Evolutionary conservation across 163 green algal genomes (phyloP).

Genomic region (Volvox carteri): DNA sequence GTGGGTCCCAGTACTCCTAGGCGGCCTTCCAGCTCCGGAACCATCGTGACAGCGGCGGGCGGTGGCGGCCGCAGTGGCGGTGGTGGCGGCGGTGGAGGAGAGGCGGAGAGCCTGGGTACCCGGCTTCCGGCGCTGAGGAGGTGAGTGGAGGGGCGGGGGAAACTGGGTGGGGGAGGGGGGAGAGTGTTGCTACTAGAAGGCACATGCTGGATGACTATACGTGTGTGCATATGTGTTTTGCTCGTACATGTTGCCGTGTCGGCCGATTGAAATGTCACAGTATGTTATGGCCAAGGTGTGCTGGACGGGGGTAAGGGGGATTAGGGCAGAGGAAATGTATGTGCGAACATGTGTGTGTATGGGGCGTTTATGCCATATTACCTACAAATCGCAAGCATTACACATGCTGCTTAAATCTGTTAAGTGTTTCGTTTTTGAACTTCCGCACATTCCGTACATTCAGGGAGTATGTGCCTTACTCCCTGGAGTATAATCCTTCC

Average conservation of each 20-base stretch:
- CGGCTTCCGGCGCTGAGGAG: background rate
- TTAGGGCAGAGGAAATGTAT: no score
- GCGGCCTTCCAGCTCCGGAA: slow-evolving; percentile 3
- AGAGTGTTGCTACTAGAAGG: background rate
- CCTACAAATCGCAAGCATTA: background rate
- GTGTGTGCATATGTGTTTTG: background rate
- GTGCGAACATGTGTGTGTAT: background rate
- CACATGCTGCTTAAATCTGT: background rate
- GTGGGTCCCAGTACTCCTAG: background rate
- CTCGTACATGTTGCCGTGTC: background rate
- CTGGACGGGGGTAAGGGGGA: no score
- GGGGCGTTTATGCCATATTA: background rate
- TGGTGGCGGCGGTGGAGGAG: background rate
- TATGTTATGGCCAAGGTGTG: background rate
- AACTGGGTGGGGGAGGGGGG: background rate
- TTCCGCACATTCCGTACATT: background rate
- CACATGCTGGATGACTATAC: background rate
- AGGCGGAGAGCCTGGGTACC: background rate
- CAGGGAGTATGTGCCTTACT: background rate
- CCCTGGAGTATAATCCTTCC: background rate
- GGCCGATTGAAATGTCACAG: background rate
- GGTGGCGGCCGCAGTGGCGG: background rate
- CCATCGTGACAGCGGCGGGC: background rate
- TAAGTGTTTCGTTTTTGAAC: background rate
- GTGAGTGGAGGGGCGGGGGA: background rate